Evolutionary conservation across 441 rosid genomes (phyloP).

Genomic region (Euphorbia corollata): DNA sequence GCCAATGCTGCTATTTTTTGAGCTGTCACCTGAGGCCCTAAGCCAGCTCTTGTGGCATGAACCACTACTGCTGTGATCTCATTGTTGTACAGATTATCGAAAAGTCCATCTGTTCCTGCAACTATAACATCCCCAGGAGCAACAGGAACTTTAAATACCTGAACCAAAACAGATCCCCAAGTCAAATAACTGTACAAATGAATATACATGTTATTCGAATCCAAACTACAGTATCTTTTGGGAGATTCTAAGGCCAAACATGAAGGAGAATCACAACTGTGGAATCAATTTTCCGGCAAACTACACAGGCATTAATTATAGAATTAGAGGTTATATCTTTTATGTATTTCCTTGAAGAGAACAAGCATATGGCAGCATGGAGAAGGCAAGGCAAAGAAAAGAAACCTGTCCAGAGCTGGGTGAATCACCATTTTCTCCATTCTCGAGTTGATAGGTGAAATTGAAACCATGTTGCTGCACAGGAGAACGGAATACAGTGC

Average conservation of each 20-base stretch:
- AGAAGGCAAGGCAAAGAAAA: not conserved
- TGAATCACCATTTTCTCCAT: constrained; percentile 52
- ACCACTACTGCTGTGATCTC: constrained; percentile 72
- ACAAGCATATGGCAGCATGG: too few species aligned
- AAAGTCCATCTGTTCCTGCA: constrained; percentile 90
- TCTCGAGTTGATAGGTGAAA: constrained; percentile 69
- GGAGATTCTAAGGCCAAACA: too few species aligned
- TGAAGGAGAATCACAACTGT: too few species aligned
- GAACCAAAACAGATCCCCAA: not conserved
- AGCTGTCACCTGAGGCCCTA: constrained; percentile 61
- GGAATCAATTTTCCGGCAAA: too few species aligned
- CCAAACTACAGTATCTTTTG: not conserved
- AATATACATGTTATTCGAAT: not conserved
- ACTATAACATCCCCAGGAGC: constrained; percentile 67
- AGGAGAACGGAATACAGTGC: constrained; percentile 68
- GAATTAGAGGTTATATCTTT: too few species aligned
- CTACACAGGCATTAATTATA: too few species aligned
- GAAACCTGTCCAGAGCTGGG: constrained; percentile 62
- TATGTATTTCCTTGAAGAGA: too few species aligned
- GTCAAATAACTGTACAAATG: too few species aligned
- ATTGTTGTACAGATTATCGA: constrained; percentile 75
- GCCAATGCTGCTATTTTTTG: constrained; percentile 84
- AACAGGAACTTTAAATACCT: constrained; percentile 75
- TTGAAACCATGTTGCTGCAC: constrained; percentile 87
- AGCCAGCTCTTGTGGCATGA: constrained; percentile 54